phyloP scores from a whole-genome alignment of 1,139 yeast genomes.

The Meyerozyma elateridarum region DNA sequence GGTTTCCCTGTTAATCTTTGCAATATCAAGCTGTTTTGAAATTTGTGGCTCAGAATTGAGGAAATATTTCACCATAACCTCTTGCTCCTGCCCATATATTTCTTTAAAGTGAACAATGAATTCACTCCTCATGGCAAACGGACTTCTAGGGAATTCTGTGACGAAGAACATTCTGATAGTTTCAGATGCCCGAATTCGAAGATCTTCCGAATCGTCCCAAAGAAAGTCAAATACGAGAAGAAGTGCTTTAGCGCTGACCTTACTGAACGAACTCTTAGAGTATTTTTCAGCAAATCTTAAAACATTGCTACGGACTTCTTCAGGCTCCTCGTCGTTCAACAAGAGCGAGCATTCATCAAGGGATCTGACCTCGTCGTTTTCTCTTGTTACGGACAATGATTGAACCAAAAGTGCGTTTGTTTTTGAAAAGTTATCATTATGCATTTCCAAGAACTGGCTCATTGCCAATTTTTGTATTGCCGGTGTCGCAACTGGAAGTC shows the following conservation, averaged over 20 bases:
- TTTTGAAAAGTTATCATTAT: too few species aligned
- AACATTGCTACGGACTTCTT: too few species aligned
- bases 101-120: constrained; percentile 15
- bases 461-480: too few species aligned
- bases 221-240: constrained; percentile 35
- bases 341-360: too few species aligned
- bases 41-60: constrained; percentile 5
- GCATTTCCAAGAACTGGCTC: too few species aligned
- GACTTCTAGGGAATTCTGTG: constrained; percentile 16
- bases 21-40: constrained; percentile 4
- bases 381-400: too few species aligned
- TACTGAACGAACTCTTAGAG: constrained; percentile 16
- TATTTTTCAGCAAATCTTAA: too few species aligned
- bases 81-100: not conserved
- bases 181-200: constrained; percentile 35
- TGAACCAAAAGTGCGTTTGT: too few species aligned
- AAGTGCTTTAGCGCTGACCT: constrained; percentile 8
- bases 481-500: too few species aligned
- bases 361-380: too few species aligned
- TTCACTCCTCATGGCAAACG: constrained; percentile 22
- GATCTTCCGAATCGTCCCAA: constrained; percentile 57
- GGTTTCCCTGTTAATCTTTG: constrained; percentile 3
- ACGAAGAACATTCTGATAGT: constrained; percentile 23
- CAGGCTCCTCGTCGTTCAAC: too few species aligned
- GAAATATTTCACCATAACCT: constrained; percentile 5